Conservation (phyloP, 2,329 filamentous ascomycete species). For the Huntiella moniliformis region DNA sequence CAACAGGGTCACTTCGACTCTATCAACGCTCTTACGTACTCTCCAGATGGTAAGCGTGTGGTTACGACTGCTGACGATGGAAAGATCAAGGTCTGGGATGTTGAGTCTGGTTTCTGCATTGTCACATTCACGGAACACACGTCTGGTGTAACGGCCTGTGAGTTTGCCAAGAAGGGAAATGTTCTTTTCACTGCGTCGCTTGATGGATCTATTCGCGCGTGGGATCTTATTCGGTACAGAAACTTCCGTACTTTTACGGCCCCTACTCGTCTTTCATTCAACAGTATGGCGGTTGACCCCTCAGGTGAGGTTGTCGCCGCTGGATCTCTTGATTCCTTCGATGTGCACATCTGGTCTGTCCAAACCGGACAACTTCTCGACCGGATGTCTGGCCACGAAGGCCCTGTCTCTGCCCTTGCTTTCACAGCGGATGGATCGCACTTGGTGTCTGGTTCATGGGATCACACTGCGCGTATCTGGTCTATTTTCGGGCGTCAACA, state of each 20-base stretch:
- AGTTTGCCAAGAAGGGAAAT: constrained; percentile 88
- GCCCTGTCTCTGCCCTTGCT: constrained; percentile 70
- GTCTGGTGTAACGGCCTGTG: constrained; percentile 80
- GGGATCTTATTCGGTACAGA: constrained; percentile 88
- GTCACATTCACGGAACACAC: constrained; percentile 97
- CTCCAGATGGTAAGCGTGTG: constrained; percentile 80
- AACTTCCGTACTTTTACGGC: constrained; percentile 97
- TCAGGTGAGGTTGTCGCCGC: constrained; percentile 93
- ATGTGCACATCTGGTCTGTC: constrained; percentile 96
- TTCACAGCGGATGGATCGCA: constrained; percentile 75
- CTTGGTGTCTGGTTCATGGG: constrained; percentile 88
- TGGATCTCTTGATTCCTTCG: constrained; percentile 86
- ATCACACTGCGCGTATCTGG: constrained; percentile 89
- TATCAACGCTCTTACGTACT: constrained; percentile 84
- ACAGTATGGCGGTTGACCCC: constrained; percentile 86
- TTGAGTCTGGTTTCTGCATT: constrained; percentile 89
- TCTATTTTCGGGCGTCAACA: constrained; percentile 87
- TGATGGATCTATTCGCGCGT: constrained; percentile 84
- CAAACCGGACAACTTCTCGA: constrained; percentile 93
- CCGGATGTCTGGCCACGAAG: constrained; percentile 78
- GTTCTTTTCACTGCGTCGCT: constrained; percentile 90
- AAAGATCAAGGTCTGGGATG: constrained; percentile 97
- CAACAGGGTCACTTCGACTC: constrained; percentile 95
- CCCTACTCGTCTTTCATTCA: constrained; percentile 77
- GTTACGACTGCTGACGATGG: constrained; percentile 91